These are phyloP conservation scores for Podosphaera fusca DNA, from an alignment of 2,329 filamentous ascomycete genomes.

Conservation along the genomic window DNA sequence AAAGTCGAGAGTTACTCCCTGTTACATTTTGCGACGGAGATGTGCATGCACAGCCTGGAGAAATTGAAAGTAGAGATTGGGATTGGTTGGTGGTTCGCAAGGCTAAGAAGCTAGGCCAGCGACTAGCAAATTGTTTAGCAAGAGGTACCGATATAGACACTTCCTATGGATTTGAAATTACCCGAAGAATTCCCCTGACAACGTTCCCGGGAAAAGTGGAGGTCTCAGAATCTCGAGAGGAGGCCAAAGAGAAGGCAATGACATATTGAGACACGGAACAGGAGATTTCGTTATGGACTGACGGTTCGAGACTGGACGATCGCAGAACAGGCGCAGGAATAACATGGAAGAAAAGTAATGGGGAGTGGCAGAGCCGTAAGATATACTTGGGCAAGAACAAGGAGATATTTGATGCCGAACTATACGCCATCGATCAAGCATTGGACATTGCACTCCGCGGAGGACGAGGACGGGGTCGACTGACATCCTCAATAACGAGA, in stretches of 20 bases:
- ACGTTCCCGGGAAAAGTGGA: background rate
- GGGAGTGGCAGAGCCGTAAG: background rate
- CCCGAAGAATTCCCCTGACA: background rate
- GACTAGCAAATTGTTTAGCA: background rate
- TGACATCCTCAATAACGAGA: background rate
- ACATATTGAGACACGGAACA: background rate
- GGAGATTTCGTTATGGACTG: background rate
- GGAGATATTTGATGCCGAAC: background rate
- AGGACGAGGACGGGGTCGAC: background rate
- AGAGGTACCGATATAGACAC: background rate
- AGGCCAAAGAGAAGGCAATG: background rate
- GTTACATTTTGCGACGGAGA: background rate
- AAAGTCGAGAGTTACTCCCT: background rate
- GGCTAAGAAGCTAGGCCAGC: background rate
- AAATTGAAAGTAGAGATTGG: slow-evolving; percentile 8
- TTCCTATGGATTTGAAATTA: background rate
- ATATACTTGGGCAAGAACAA: background rate
- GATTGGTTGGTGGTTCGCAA: background rate
- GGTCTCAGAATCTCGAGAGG: background rate
- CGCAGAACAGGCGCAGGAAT: background rate
- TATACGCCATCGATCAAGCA: background rate
- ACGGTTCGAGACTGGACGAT: background rate
- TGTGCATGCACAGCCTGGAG: background rate
- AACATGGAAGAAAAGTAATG: background rate
- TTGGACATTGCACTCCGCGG: background rate